Base-by-base conservation (phyloP, 2,329 filamentous ascomycete genomes). In the Aspergillus luchuensis region DNA sequence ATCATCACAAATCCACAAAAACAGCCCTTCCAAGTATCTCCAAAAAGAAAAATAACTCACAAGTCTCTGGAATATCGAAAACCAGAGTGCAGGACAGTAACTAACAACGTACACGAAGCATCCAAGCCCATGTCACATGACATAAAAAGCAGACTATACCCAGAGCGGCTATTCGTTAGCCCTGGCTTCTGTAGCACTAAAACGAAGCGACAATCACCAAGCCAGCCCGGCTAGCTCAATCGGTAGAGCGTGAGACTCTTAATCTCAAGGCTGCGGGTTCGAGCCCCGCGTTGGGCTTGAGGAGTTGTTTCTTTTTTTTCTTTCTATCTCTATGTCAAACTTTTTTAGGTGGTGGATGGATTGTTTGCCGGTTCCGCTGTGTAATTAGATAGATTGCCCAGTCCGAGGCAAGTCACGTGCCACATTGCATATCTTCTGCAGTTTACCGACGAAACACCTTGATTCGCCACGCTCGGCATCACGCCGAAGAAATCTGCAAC, bases 201-300 rank as follows among this genome's bases (percentile, higher is more conserved):
- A 49, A 28, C 0, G 1, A 4, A 15, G 6, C 11, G 3, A 0
- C 3, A 2, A 5, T 23, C 52, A 55, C 39, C 52, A 68, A 64
- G 62, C 58, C 60, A 61, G 78, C 78, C 73, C 74, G 78, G 77
- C 75, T 80, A 80, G 79, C 79, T 81, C 79, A 81, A 80, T 81
- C 77, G 78, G 72, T 78, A 80, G 74, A 77, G 74, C 75, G 74
- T 80, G 78, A 78, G 78, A 77, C 77, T 80, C 77, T 80, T 81
- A 78, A 74, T 72, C 74, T 72, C 72, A 73, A 73, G 69, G 71
- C 66, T 75, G 74, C 71, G 74, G 73, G 74, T 76, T 76, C 74
- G 72, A 76, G 70, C 74, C 74, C 73, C 74, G 71, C 30, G 30
- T 33, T 33, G 30, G 30, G 30, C 30, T 36, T 13, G 30, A 36